Base-by-base conservation (phyloP, 495 filamentous ascomycete species). In the Lepraria neglecta region DNA sequence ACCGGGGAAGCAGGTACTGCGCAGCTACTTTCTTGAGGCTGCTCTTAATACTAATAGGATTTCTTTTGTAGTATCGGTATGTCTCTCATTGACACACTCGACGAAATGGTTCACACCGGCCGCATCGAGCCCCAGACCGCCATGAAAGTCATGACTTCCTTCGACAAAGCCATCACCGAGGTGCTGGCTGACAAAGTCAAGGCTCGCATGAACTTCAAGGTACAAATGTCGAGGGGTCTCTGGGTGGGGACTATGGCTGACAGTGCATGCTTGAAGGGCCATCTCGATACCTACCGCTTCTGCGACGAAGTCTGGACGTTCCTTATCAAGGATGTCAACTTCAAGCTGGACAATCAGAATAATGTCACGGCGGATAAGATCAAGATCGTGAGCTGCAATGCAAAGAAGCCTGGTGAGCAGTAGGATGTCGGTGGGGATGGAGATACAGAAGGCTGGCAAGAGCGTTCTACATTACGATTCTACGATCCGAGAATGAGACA, bases 261-360 rank as follows among this genome's bases (percentile, higher is more conserved):
- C 31, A 15, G 15, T 38, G 35, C 35, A 38, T 12, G 35, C 35
- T 28, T 33, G 50, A 69, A 98, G 94, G 95, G 94, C 33, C 92
- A 95, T 66, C 85, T 99, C 51, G 94, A 99, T 73, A 99, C 95
- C 33, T 99, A 99, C 79, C 90, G 95, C 67, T 99, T 97, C 81
- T 99, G 95, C 79, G 95, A 99, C 75, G 95, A 99, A 77, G 95
- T 99, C 58, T 99, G 95, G 95, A 99, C 95, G 2, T 99, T 99
- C 78, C 81, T 97, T 63, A 94, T 99, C 75, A 97, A 97, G 74
- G 92, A 97, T 63, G 91, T 97, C 58, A 91, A 85, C 28, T 96
- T 99, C 82, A 97, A 97, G 76, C 85, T 99, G 74, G 90, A 96
- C 63, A 90, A 90, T 69, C 81, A 85, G 63, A 79, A 79, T 28